phyloP scores from a whole-genome alignment of 768 basidiomycete genomes.

The Lyophyllum decastes region DNA sequence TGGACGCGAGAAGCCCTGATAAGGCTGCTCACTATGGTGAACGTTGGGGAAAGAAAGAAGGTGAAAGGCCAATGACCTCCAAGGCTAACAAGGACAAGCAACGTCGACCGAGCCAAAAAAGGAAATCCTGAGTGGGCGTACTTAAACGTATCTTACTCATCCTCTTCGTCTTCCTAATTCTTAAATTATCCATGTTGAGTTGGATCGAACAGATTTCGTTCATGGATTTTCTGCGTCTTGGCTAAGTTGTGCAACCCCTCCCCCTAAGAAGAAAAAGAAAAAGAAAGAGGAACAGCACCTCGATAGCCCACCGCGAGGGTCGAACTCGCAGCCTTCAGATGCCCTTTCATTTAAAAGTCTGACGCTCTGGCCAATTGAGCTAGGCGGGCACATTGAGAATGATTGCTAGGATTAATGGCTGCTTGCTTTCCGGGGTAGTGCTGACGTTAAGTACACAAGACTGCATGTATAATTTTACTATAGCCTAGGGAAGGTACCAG shows the following conservation, averaged over 20 bases:
- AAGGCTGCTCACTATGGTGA: background rate
- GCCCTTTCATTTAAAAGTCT: conserved; percentile 36
- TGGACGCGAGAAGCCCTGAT: background rate
- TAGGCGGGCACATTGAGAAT: conserved; percentile 47
- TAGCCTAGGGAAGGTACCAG: too few species aligned
- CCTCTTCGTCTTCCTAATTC: background rate
- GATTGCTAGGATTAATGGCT: too few species aligned
- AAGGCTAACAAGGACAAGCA: background rate
- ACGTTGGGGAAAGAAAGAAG: background rate
- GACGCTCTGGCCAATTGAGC: conserved; percentile 70
- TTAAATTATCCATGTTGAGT: too few species aligned
- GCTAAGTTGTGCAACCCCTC: too few species aligned
- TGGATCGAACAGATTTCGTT: too few species aligned
- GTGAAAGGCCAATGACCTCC: background rate
- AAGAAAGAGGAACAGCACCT: too few species aligned
- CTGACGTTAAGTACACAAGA: too few species aligned
- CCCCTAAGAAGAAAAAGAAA: too few species aligned
- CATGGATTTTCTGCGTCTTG: too few species aligned
- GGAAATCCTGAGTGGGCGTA: background rate
- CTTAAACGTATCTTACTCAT: background rate
- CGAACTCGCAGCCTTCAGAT: conserved; percentile 88
- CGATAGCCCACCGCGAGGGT: conserved; percentile 79
- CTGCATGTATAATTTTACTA: too few species aligned
- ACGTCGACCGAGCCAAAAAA: background rate
- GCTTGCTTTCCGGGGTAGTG: too few species aligned